Base-by-base conservation (phyloP, 306 rosid species). In the Malus asiatica region DNA sequence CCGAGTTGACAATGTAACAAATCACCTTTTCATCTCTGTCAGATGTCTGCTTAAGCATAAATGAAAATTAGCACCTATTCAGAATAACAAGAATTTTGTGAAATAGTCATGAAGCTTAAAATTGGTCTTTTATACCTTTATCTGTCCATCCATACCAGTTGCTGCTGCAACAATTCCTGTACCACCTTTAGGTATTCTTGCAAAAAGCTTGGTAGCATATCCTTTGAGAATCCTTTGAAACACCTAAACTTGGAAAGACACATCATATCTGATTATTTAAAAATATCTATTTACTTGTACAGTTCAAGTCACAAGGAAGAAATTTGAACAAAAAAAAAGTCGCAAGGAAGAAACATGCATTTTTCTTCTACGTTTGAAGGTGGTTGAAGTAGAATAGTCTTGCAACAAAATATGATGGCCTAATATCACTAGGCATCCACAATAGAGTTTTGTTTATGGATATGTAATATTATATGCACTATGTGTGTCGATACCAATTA, bases 131-230 rank as follows among this genome's bases (percentile, higher is more conserved):
- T 38, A 70, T 88, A 95, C 99, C 99, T 92, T 95, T 85, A 95
- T 95, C 79, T 95, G 99, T 46, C 99, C 99, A 77, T 95, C 99
- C 99, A 92, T 90, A 80, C 99, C 99, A 62, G 99, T 95, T 22
- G 99, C 97, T 44, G 99, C 97, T 19, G 99, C 99, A 92, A 95
- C 99, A 81, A 95, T 87, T 79, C 99, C 99, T 7, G 89, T 87
- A 62, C 99, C 99, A 73, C 99, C 99, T 93, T 86, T 95, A 35
- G 99, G 99, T 68, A 95, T 87, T 88, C 97, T 95, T 76, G 81
- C 85, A 87, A 90, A 89, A 75, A 95, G 93, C 82, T 87, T 95
- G 68, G 90, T 85, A 44, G 99, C 99, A 86, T 95, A 95, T 61
- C 91, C 99, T 86, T 90, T 95, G 67, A 95, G 96, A 84, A 92